phyloP scores from a whole-genome alignment of 2,329 filamentous ascomycete species.

The Colletotrichum sp. region DNA sequence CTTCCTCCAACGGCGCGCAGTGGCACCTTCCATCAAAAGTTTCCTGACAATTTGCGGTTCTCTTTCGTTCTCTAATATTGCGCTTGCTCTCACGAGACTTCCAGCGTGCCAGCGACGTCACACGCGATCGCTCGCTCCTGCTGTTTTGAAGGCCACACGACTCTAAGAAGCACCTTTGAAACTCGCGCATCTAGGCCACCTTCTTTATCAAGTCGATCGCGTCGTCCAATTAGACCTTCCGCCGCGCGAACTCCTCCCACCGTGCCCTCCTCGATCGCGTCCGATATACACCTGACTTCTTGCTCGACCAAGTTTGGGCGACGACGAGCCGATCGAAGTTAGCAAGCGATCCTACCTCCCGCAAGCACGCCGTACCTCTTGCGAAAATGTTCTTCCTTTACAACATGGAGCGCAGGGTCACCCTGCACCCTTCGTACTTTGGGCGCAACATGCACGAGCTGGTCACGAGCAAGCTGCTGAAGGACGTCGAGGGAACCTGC shows the following conservation, averaged over 20 bases:
- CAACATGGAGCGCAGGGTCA: slow-evolving; percentile 93
- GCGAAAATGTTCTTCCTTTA: slow-evolving; percentile 94
- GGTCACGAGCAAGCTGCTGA: slow-evolving; percentile 86
- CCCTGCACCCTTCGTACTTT: slow-evolving; percentile 96
- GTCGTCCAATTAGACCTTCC: background rate
- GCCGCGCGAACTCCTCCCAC: background rate
- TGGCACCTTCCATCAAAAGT: background rate
- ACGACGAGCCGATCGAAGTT: background rate
- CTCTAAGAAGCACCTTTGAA: background rate
- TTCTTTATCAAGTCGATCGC: background rate
- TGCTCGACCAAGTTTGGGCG: background rate
- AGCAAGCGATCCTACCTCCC: background rate
- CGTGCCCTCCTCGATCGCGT: background rate
- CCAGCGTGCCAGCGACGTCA: background rate
- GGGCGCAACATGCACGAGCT: slow-evolving; percentile 91
- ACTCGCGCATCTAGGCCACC: background rate
- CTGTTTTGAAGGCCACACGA: background rate
- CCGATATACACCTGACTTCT: background rate
- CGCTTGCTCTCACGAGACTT: background rate
- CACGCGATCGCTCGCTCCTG: background rate
- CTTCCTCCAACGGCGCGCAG: slow-evolving; percentile 3
- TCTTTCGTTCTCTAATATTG: background rate
- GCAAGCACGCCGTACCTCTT: slow-evolving; percentile 5
- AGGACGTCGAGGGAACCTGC: slow-evolving; percentile 94
- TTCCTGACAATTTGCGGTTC: background rate